These are phyloP conservation scores for Linnemannia hyalina DNA, from an alignment of 192 early-diverging fungal species.

Conservation along the genomic window DNA sequence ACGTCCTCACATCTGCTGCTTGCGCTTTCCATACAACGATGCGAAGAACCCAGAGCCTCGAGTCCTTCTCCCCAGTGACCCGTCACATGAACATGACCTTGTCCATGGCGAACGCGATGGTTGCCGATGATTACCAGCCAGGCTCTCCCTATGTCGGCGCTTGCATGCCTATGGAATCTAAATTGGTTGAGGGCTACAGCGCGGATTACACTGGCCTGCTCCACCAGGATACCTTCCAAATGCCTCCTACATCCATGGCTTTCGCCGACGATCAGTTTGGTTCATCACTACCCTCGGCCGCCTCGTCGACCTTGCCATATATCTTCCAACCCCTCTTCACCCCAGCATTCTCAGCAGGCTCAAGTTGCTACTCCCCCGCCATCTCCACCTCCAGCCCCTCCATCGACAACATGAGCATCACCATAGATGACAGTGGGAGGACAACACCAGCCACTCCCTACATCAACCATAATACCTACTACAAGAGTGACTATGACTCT, in stretches of 20 bases:
- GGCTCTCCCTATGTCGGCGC: not conserved
- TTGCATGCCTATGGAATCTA: not conserved
- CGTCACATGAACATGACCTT: not conserved
- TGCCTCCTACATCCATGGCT: not conserved
- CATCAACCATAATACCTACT: not conserved
- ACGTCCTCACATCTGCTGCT: not conserved
- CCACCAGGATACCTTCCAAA: not conserved
- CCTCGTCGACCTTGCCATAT: not conserved
- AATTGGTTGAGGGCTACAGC: not conserved
- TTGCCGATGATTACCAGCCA: not conserved
- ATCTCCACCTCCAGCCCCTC: not conserved
- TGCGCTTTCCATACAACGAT: not conserved
- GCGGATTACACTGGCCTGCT: not conserved
- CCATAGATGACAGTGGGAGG: not conserved
- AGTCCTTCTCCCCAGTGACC: not conserved
- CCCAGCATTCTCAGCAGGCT: not conserved
- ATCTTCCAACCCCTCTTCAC: conserved; percentile 5
- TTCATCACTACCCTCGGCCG: not conserved
- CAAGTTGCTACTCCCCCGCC: conserved; percentile 14
- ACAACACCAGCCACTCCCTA: not conserved
- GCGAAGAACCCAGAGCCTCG: conserved; percentile 20
- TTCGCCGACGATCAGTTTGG: not conserved
- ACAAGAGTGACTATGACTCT: conserved; percentile 10
- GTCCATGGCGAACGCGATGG: not conserved
- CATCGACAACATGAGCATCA: conserved; percentile 18